These are phyloP conservation scores for Kwoniella bestiolae DNA, from an alignment of 768 basidiomycete species.

Conservation along the genomic window DNA sequence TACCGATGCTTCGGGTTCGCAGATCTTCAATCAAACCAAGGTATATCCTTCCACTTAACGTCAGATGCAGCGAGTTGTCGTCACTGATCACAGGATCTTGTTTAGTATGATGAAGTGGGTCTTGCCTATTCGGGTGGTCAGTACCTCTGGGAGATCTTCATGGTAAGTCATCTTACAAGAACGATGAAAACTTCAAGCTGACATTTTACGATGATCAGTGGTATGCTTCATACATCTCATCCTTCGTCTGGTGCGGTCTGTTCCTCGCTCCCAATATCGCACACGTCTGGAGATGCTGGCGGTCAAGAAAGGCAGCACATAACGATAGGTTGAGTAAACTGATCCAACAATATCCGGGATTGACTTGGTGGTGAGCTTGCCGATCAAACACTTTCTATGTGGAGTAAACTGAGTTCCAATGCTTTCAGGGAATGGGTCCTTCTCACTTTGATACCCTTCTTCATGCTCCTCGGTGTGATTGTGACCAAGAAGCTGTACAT, in stretches of 20 bases:
- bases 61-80: background rate
- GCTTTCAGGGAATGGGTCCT: slow-evolving; percentile 15
- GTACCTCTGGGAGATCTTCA: slow-evolving; percentile 24
- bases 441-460: slow-evolving; percentile 11
- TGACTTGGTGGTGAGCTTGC: slow-evolving; percentile 14
- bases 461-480: slow-evolving; percentile 12
- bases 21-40: slow-evolving; percentile 18
- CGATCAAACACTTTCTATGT: background rate
- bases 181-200: background rate
- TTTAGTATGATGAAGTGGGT: slow-evolving; percentile 19
- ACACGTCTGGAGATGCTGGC: slow-evolving; percentile 8
- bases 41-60: background rate
- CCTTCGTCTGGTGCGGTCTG: slow-evolving; percentile 21
- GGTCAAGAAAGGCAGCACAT: slow-evolving; percentile 12
- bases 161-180: slow-evolving; percentile 2
- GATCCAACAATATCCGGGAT: slow-evolving; percentile 5
- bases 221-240: slow-evolving; percentile 23
- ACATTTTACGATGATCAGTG: slow-evolving; percentile 2
- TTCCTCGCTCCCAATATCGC: slow-evolving; percentile 13
- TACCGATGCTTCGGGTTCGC: slow-evolving; percentile 14
- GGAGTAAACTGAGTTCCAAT: background rate
- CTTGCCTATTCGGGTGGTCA: slow-evolving; percentile 20
- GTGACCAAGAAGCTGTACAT: slow-evolving; percentile 11
- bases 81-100: background rate
- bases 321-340: slow-evolving; percentile 21